Evolutionary conservation across 1,284 basidiomycete species (phyloP).

Genomic region (Ustilago loliicola): DNA sequence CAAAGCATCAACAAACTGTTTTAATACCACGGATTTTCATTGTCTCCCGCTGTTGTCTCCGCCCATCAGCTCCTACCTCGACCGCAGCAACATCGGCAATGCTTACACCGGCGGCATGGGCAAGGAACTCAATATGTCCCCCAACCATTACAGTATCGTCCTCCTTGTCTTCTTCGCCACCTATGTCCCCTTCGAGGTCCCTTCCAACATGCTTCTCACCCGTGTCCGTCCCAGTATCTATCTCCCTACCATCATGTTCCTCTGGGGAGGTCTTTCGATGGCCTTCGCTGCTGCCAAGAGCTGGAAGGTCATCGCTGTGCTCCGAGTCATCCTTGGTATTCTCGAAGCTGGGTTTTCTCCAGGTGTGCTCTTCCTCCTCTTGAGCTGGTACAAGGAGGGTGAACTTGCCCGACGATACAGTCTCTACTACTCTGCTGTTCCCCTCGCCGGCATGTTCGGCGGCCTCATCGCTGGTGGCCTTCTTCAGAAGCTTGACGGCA

Average conservation of each 20-base stretch:
- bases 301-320: slow-evolving; percentile 24
- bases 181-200: slow-evolving; percentile 43
- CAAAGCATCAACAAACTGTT: no score
- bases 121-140: slow-evolving; percentile 32
- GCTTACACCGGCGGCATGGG: slow-evolving; percentile 32
- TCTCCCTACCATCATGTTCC: slow-evolving; percentile 53
- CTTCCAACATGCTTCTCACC: slow-evolving; percentile 50
- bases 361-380: slow-evolving; percentile 65
- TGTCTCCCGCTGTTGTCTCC: neutral
- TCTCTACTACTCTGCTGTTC: slow-evolving; percentile 72
- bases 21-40: neutral
- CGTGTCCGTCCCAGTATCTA: slow-evolving; percentile 45
- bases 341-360: slow-evolving; percentile 55
- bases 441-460: slow-evolving; percentile 41
- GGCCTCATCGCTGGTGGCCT: slow-evolving; percentile 24
- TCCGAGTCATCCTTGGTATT: slow-evolving; percentile 38
- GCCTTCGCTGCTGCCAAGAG: slow-evolving; percentile 23
- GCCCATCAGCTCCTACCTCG: slow-evolving; percentile 20
- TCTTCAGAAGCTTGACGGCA: slow-evolving; percentile 17
- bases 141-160: slow-evolving; percentile 29
- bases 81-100: slow-evolving; percentile 43
- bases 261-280: slow-evolving; percentile 54
- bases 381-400: slow-evolving; percentile 71
- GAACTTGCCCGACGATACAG: slow-evolving; percentile 72
- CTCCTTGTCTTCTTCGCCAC: slow-evolving; percentile 45